Conservation (phyloP, 2,329 filamentous ascomycete genomes). For the Plectosphaerella cucumerina region DNA sequence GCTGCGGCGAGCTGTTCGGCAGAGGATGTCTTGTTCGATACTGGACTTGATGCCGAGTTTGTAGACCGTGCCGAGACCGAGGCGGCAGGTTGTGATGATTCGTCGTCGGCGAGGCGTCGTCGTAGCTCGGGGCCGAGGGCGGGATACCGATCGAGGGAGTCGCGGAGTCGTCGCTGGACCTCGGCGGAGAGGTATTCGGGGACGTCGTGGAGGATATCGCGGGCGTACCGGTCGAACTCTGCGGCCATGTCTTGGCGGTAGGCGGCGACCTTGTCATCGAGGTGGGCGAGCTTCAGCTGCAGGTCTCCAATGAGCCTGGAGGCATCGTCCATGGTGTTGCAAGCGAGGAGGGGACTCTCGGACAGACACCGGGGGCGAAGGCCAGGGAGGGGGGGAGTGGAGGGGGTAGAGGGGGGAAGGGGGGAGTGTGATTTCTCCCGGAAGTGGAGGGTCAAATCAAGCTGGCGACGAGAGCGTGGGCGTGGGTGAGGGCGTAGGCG, state of each 20-base stretch:
- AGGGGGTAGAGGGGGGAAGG: neutral
- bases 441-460: too few species aligned
- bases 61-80: constrained; percentile 10
- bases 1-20: too few species aligned
- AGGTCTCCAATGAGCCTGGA: constrained; percentile 48
- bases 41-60: too few species aligned
- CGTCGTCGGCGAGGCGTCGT: constrained; percentile 22
- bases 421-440: neutral
- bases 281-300: constrained; percentile 48
- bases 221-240: constrained; percentile 53
- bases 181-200: constrained; percentile 40
- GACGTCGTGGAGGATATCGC: constrained; percentile 43
- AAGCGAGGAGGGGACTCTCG: neutral
- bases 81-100: constrained; percentile 22
- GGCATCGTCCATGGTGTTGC: constrained; percentile 37
- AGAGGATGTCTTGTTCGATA: too few species aligned
- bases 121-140: constrained; percentile 32
- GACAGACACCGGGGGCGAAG: neutral
- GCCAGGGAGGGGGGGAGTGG: neutral
- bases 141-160: constrained; percentile 39
- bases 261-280: constrained; percentile 52
- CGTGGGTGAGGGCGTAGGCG: too few species aligned
- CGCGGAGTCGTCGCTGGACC: constrained; percentile 42
- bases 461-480: neutral
- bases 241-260: constrained; percentile 54